Conservation (phyloP, 805 yeast genomes). For the Candida stauntonica region DNA sequence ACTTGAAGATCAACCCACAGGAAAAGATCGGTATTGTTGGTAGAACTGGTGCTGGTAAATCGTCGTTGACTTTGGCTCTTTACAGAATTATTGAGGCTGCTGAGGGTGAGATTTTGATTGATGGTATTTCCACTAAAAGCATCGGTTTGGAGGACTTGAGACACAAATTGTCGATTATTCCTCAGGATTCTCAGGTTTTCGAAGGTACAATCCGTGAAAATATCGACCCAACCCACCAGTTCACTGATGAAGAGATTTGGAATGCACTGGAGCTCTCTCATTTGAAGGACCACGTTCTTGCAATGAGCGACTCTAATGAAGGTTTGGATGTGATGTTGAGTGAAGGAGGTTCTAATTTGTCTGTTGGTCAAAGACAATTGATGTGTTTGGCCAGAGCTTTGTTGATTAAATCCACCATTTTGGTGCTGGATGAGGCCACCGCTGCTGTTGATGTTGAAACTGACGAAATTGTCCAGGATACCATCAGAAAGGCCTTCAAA, state of each 20-base stretch:
- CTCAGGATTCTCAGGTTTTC: slow-evolving; percentile 91
- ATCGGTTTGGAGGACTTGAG: slow-evolving; percentile 79
- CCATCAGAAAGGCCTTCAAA: slow-evolving; percentile 69
- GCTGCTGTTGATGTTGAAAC: slow-evolving; percentile 89
- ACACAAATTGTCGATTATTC: slow-evolving; percentile 75
- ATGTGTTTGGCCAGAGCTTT: slow-evolving; percentile 81
- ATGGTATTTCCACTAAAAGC: slow-evolving; percentile 57
- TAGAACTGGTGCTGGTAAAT: slow-evolving; percentile 95
- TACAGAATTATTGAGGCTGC: slow-evolving; percentile 82
- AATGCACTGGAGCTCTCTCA: slow-evolving; percentile 73
- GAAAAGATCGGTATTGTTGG: slow-evolving; percentile 97
- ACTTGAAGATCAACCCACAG: slow-evolving; percentile 56
- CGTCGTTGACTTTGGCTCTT: slow-evolving; percentile 77
- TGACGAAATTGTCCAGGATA: slow-evolving; percentile 70
- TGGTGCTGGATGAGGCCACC: slow-evolving; percentile 81
- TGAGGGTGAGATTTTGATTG: slow-evolving; percentile 66
- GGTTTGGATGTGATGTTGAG: slow-evolving; percentile 52
- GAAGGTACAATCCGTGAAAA: slow-evolving; percentile 84
- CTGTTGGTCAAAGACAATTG: slow-evolving; percentile 75
- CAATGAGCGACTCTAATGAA: slow-evolving; percentile 49
- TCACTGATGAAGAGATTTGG: slow-evolving; percentile 81
- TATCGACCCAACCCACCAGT: slow-evolving; percentile 72
- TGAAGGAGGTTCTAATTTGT: slow-evolving; percentile 69
- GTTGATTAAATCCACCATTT: slow-evolving; percentile 55
- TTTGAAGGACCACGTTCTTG: slow-evolving; percentile 58